These are phyloP conservation scores for Lithocarpus polystachyus DNA, from an alignment of 306 rosid genomes.

Conservation along the genomic window DNA sequence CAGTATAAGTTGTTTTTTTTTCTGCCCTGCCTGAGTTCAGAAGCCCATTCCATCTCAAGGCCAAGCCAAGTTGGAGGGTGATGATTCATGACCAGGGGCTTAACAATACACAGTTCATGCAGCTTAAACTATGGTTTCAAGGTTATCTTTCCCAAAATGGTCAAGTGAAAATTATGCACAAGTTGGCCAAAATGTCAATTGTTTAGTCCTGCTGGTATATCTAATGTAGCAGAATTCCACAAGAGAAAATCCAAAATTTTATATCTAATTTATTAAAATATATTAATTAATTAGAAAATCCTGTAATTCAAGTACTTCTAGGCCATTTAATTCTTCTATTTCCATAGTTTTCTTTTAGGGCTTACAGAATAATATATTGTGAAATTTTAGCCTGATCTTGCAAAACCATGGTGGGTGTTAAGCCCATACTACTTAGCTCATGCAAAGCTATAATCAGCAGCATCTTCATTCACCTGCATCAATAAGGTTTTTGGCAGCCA, in stretches of 20 bases:
- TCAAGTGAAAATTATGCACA: not conserved
- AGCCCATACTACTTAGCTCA: not conserved
- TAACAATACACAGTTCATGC: not conserved
- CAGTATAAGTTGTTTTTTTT: not conserved
- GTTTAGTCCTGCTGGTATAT: not conserved
- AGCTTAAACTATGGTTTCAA: not conserved
- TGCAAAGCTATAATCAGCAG: not conserved
- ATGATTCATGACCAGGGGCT: not conserved
- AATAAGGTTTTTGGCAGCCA: slow-evolving; percentile 74
- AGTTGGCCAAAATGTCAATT: not conserved
- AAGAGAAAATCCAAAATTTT: not conserved
- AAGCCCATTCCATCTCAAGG: not conserved
- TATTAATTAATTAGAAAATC: not conserved
- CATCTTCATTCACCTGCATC: slow-evolving; percentile 61
- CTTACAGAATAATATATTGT: not conserved
- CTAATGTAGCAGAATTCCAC: not conserved
- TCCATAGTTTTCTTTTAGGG: not conserved
- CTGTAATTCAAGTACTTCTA: not conserved
- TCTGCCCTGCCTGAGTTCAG: not conserved
- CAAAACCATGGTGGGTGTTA: not conserved
- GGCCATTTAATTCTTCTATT: not conserved
- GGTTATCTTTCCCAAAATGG: not conserved
- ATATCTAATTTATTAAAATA: not conserved
- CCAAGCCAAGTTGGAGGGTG: not conserved
- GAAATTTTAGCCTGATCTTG: not conserved